Base-by-base conservation (phyloP, 208 protist species). In the Trypanosoma platydactyli region DNA sequence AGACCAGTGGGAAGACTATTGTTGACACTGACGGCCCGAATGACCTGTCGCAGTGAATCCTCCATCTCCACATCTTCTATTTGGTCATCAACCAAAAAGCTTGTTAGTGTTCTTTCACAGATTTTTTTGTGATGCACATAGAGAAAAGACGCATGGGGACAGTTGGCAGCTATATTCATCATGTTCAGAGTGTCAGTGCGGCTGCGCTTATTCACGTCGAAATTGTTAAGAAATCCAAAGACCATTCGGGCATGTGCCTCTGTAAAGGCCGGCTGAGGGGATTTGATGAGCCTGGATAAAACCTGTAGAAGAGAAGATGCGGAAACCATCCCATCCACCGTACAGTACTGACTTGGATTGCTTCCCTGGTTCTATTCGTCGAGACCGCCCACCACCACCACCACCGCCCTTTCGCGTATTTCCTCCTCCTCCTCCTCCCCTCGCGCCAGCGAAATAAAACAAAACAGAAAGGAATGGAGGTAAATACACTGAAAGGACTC, bases 291-390 rank as follows among this genome's bases (percentile, higher is more conserved):
- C 20, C 46, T 46, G 25, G 54, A 46, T 0, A 64, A 5, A 29
- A 65, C 54, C 54, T 68, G 61, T 44, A 74, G 40, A 45, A 74
- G 44, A 24, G 46, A 64, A 29, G 61, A 46, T n/a, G 63, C 27
- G 3, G 68, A 68, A 50, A 74, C 68, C 68, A 74, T 74, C 62
- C 51, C 4, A n/a, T 15, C 15, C 3, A 5, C 18, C 3, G 45
- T 5, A 9, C 9, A 38, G 9, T 38, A 38, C 5, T 38, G 33
- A 38, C 33, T 38, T 38, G 3, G 3, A 9, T 9, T 9, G 33
- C 33, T 9, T 38, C 9, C 33, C 33, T 3, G 33, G 33, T 11
- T 38, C 5, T 38, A 11, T 38, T 38, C 33, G n/a, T n/a, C n/a
- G n/a, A n/a, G n/a, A n/a, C n/a, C n/a, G n/a, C n/a, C n/a, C n/a